These are phyloP conservation scores for Ogataea allantospora DNA, from an alignment of 805 yeast genomes.

Conservation along the genomic window DNA sequence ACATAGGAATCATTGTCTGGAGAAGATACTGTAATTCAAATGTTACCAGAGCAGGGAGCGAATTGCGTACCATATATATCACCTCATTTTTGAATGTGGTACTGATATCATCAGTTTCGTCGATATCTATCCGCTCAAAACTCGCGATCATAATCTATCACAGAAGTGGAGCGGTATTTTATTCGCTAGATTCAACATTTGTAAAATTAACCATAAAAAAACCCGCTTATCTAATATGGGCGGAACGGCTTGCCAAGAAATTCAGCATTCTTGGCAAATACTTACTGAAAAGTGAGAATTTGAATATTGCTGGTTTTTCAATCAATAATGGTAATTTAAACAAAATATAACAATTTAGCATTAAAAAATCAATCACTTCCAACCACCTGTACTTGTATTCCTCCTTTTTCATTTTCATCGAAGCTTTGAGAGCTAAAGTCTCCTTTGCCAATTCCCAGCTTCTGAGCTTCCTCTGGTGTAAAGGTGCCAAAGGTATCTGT, in stretches of 20 bases:
- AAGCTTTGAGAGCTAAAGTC: neutral
- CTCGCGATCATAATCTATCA: too few relatives aligned
- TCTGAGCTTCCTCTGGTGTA: conserved; percentile 33
- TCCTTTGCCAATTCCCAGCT: conserved; percentile 26
- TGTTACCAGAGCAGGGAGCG: conserved; percentile 57
- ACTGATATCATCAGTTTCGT: conserved; percentile 1
- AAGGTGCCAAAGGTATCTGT: conserved; percentile 33
- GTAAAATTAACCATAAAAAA: too few relatives aligned
- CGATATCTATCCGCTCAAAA: too few relatives aligned
- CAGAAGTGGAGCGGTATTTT: too few relatives aligned
- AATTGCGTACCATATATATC: conserved; percentile 42
- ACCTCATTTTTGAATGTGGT: conserved; percentile 17
- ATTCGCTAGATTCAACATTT: too few relatives aligned
- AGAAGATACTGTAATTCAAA: conserved; percentile 66
- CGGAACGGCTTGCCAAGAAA: too few relatives aligned
- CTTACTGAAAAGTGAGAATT: too few relatives aligned
- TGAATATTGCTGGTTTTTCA: too few relatives aligned
- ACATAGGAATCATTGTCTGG: conserved; percentile 70
- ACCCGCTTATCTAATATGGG: too few relatives aligned
- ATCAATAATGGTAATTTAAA: too few relatives aligned
- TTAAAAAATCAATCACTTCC: conserved; percentile 46
- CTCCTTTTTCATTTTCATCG: neutral
- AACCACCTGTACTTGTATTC: neutral
- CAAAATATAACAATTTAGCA: too few relatives aligned
- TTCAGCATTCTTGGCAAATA: too few relatives aligned